These are phyloP conservation scores for Nothophaeocryptopus gaeumannii DNA, from an alignment of 2,329 filamentous ascomycete species.

Conservation along the genomic window DNA sequence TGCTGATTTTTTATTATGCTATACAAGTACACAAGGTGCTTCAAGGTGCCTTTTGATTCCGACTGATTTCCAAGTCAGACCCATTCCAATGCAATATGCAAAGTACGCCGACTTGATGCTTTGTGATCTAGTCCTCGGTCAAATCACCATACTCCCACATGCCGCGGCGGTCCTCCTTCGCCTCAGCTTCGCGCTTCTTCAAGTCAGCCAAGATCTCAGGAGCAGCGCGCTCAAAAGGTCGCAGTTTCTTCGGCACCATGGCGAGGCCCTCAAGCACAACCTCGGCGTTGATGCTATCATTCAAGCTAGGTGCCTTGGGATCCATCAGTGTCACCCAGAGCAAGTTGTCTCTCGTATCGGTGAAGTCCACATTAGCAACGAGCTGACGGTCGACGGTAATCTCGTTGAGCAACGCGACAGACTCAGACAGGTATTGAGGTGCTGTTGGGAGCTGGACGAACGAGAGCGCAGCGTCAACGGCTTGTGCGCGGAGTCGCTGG, in stretches of 20 bases:
- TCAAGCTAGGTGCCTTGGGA: constrained; percentile 59
- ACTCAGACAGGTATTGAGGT: constrained; percentile 78
- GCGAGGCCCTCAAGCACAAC: constrained; percentile 79
- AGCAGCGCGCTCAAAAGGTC: constrained; percentile 81
- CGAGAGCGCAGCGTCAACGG: constrained; percentile 79
- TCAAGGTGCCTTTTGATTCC: too few relatives aligned
- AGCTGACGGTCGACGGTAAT: constrained; percentile 69
- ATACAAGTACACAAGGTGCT: too few relatives aligned
- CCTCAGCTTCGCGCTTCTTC: constrained; percentile 69
- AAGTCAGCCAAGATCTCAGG: constrained; percentile 69
- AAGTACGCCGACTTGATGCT: neutral
- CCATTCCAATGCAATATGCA: too few relatives aligned
- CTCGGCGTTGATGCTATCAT: constrained; percentile 86
- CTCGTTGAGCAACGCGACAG: constrained; percentile 71
- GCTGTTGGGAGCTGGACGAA: constrained; percentile 84
- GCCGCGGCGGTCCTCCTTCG: constrained; percentile 75
- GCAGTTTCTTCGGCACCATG: constrained; percentile 89
- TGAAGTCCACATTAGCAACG: constrained; percentile 86
- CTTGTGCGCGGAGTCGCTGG: constrained; percentile 82
- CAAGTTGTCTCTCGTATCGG: constrained; percentile 72
- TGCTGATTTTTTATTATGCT: too few relatives aligned
- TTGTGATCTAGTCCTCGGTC: constrained; percentile 65
- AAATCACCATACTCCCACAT: constrained; percentile 99
- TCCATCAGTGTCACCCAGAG: constrained; percentile 83
- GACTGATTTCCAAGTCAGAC: too few relatives aligned